Conservation (phyloP, 169 alveolate species). For the Plasmodium ovale region DNA sequence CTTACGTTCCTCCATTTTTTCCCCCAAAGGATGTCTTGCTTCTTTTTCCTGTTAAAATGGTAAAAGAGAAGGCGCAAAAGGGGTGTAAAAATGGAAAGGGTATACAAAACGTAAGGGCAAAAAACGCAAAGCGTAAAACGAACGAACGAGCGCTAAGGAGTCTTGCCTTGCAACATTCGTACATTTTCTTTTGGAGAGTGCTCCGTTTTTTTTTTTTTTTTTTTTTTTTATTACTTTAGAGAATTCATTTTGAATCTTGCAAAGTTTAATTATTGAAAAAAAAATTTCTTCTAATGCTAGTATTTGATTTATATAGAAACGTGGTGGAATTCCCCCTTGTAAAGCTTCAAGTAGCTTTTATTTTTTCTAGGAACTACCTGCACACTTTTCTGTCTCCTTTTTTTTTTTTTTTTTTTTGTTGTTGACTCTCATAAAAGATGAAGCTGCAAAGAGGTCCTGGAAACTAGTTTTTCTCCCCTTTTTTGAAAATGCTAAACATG, state of each 20-base stretch:
- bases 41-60: slow-evolving; percentile 43
- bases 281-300: not conserved
- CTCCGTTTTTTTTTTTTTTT: not conserved
- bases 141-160: not conserved
- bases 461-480: too few relatives aligned
- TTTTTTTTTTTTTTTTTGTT: too few relatives aligned
- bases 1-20: slow-evolving; percentile 74
- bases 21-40: slow-evolving; percentile 69
- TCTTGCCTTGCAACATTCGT: not conserved
- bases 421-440: too few relatives aligned
- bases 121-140: not conserved
- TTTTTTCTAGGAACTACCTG: not conserved
- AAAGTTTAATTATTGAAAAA: not conserved
- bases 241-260: slow-evolving; percentile 40
- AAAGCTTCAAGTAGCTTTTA: not conserved
- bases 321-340: not conserved
- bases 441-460: too few relatives aligned
- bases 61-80: not conserved
- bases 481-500: too few relatives aligned
- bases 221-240: slow-evolving; percentile 35
- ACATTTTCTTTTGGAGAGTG: not conserved
- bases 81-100: not conserved
- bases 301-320: not conserved
- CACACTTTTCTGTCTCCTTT: not conserved
- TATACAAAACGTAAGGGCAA: too few relatives aligned